Percentiles rank a stretch among this genome's conserved stretches.
Evolutionary conservation across 768 basidiomycete species (phyloP).

Genomic region (Termitomyces sp.): DNA sequence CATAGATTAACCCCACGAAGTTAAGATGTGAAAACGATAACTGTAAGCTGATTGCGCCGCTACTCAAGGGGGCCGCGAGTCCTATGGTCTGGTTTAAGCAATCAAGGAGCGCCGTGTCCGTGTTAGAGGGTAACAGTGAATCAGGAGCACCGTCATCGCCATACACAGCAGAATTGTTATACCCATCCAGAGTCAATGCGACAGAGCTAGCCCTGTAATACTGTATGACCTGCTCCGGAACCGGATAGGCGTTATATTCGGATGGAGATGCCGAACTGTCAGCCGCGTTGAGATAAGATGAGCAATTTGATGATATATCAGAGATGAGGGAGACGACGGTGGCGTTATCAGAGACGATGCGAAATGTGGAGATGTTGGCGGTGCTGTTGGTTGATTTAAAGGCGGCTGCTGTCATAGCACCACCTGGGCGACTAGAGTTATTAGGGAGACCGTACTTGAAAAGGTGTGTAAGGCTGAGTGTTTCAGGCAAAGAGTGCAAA

Average conservation of each 20-base stretch:
- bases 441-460: slow-evolving; percentile 39
- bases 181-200: slow-evolving; percentile 56
- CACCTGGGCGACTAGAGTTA: slow-evolving; percentile 43
- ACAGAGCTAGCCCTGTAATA: slow-evolving; percentile 67
- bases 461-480: background rate
- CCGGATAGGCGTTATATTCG: slow-evolving; percentile 5
- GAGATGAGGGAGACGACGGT: slow-evolving; percentile 32
- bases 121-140: slow-evolving; percentile 39
- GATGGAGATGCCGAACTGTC: background rate
- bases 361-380: slow-evolving; percentile 28
- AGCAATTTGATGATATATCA: slow-evolving; percentile 34
- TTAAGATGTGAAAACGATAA: background rate
- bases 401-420: slow-evolving; percentile 29
- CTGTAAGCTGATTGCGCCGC: slow-evolving; percentile 7
- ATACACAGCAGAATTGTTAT: slow-evolving; percentile 56
- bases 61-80: background rate
- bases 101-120: slow-evolving; percentile 39
- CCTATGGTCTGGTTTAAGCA: slow-evolving; percentile 39
- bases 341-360: slow-evolving; percentile 40
- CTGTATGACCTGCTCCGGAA: slow-evolving; percentile 37
- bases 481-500: background rate
- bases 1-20: background rate
- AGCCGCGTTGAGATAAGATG: background rate
- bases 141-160: slow-evolving; percentile 27
- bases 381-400: slow-evolving; percentile 31